Evolutionary conservation across 2,329 filamentous ascomycete genomes (phyloP), one percentile per base, ranked within the genome.

Genomic region (Hypoxylon rubiginosum): DNA sequence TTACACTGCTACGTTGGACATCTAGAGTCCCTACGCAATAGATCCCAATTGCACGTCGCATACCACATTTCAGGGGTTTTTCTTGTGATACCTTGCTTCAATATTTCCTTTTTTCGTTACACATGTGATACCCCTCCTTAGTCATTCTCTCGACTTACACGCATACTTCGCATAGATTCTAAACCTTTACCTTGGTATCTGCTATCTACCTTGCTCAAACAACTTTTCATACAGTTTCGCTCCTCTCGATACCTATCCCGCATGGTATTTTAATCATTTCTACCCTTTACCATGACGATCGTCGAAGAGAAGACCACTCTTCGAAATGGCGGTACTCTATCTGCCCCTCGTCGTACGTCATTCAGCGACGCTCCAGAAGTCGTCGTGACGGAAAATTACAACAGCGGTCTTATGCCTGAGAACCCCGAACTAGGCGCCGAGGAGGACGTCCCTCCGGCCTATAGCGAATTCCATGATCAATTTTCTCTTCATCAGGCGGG

Each of bases 401-500:
- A 56, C 32, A 49, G 56, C n/a, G 66, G 68, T 28, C 68, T 72
- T 36, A 68, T 76, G 32, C 71, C 74, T 19, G 69, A 80, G 46
- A 67, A 80, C 28, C 80, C 83, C 2, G 79, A 81, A 30, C 76
- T 85, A 30, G 81, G 79, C 11, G 74, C 78, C 45, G 75, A 77
- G 30, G 73, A 78, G 1, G 82, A 84, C 17, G 80, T 81, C 6
- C 86, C 85, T 21, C 88, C 87, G 1, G 84, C 87, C 0, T 91
- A 91, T 71, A 88, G 88, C 70, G 85, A 87, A 19, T 77, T 81
- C 13, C 83, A 83, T 58, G 82, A 88, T 68, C 82, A 86, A 58
- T 75, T 91, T 24, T 84, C 87, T 62, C 84, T 91, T 63, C 86
- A 83, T 19, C 88, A 90, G 71, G 82, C 87, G 48, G 89, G 88